These are phyloP conservation scores for Piloderma croceum DNA, from an alignment of 768 basidiomycete species.

Conservation along the genomic window DNA sequence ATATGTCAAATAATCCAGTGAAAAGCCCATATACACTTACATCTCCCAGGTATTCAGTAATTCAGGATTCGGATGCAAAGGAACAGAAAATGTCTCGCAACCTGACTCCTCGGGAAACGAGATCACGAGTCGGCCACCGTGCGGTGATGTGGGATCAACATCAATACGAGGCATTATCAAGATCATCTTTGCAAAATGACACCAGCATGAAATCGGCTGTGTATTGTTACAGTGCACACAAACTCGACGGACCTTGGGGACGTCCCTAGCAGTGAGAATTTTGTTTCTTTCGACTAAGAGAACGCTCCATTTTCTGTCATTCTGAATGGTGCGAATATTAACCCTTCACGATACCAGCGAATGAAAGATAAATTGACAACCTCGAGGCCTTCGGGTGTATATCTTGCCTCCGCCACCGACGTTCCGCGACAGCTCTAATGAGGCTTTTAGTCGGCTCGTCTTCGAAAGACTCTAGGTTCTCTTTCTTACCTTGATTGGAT, in stretches of 20 bases:
- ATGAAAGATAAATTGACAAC: conserved; percentile 30
- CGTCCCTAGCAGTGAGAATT: conserved; percentile 64
- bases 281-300: conserved; percentile 47
- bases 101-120: conserved; percentile 56
- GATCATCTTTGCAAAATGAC: conserved; percentile 48
- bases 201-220: too few species aligned
- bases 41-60: conserved; percentile 47
- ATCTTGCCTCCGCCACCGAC: conserved; percentile 49
- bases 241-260: conserved; percentile 52
- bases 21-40: conserved; percentile 33
- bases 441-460: background rate
- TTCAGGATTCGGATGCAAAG: conserved; percentile 49
- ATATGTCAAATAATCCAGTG: background rate
- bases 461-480: background rate
- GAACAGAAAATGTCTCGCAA: conserved; percentile 52
- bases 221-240: too few species aligned
- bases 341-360: background rate
- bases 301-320: conserved; percentile 69
- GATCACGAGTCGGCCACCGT: conserved; percentile 47
- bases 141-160: conserved; percentile 36
- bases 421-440: conserved; percentile 66
- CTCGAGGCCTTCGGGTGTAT: conserved; percentile 61
- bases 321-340: conserved; percentile 32
- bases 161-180: conserved; percentile 56
- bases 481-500: conserved; percentile 59